Conservation (phyloP, 2,329 filamentous ascomycete genomes). For the Laburnicola sp. region DNA sequence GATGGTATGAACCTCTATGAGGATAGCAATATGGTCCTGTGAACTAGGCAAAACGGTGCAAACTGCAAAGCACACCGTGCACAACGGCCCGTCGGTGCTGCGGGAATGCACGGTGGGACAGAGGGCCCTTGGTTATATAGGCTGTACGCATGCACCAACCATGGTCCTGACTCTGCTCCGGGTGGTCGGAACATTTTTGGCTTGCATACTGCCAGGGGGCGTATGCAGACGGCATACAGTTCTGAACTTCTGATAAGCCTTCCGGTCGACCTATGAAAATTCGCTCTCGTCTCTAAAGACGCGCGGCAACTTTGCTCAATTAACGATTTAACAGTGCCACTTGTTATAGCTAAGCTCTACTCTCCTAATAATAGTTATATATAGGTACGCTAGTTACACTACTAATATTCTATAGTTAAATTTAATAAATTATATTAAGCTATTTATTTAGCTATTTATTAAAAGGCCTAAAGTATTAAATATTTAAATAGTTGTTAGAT, state of each 20-base stretch:
- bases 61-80: neutral
- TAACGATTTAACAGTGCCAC: no score
- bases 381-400: no score
- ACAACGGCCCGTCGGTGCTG: neutral
- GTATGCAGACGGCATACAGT: neutral
- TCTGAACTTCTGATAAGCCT: neutral
- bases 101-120: conserved; percentile 1
- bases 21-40: no score
- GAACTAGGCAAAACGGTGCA: no score
- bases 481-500: no score
- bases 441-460: no score
- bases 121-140: neutral
- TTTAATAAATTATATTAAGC: no score
- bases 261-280: neutral
- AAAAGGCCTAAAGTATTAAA: no score
- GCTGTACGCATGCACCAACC: neutral
- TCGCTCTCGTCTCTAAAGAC: neutral
- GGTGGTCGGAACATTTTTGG: conserved; percentile 1
- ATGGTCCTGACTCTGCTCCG: neutral
- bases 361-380: no score
- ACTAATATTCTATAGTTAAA: no score
- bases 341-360: neutral
- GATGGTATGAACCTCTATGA: neutral
- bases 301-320: neutral
- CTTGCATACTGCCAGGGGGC: conserved; percentile 1